phyloP scores from a whole-genome alignment of 495 filamentous ascomycete genomes.

The Neurospora hispaniola region DNA sequence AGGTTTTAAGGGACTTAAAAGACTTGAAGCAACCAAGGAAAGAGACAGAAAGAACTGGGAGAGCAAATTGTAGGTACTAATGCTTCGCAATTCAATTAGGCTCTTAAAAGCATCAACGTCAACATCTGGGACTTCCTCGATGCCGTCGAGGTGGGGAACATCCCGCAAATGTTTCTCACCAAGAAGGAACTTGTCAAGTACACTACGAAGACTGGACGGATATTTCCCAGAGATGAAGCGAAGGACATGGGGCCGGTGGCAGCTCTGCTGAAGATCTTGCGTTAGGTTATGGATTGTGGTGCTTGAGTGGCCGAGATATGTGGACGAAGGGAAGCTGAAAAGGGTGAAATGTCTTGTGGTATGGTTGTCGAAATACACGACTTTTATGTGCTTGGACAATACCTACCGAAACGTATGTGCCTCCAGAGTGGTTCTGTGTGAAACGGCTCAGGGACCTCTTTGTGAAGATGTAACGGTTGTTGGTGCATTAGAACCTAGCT shows the following conservation, averaged over 20 bases:
- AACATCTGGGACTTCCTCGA: conserved; percentile 31
- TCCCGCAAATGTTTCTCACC: conserved; percentile 10
- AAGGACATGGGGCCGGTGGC: conserved; percentile 22
- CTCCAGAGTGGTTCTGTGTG: background rate
- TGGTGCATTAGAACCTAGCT: background rate
- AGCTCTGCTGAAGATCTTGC: conserved; percentile 6
- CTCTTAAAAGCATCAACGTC: conserved; percentile 19
- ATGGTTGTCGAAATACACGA: background rate
- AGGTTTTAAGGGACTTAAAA: background rate
- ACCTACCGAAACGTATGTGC: background rate
- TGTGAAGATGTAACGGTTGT: background rate
- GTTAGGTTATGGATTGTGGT: background rate
- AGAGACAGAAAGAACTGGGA: background rate
- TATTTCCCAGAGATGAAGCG: conserved; percentile 14
- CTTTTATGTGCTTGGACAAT: background rate
- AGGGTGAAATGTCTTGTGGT: background rate
- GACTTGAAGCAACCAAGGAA: background rate
- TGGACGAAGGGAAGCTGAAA: background rate
- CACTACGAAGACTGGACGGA: conserved; percentile 5
- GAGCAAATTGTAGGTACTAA: background rate
- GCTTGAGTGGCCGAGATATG: background rate
- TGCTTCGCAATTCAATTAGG: conserved; percentile 6
- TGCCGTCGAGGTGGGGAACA: conserved; percentile 6
- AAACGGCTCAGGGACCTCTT: background rate
- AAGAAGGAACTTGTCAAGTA: conserved; percentile 13